Percentiles rank a stretch among this genome's conserved stretches.
Conservation (phyloP, 2,329 filamentous ascomycete species). For the Fusarium illudens region DNA sequence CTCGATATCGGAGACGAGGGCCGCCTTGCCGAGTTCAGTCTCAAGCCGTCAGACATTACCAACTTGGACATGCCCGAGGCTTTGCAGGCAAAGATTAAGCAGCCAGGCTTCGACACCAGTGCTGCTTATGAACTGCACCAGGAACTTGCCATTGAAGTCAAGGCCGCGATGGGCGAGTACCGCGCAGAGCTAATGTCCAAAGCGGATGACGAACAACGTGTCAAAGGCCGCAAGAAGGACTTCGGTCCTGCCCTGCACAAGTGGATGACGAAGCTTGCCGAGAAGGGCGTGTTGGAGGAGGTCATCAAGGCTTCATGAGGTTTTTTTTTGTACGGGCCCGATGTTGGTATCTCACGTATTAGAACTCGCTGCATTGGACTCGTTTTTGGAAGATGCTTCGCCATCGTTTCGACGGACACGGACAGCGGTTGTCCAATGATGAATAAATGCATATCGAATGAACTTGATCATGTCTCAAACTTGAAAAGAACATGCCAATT, state of each 20-base stretch:
- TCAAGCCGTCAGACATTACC: slow-evolving; percentile 40
- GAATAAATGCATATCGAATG: background rate
- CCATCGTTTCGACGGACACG: background rate
- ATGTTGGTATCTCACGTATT: background rate
- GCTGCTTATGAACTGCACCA: slow-evolving; percentile 49
- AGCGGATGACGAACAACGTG: slow-evolving; percentile 60
- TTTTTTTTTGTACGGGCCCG: background rate
- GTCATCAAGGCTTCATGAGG: slow-evolving; percentile 42
- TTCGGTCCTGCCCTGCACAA: slow-evolving; percentile 73
- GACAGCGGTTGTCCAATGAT: background rate
- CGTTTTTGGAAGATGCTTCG: background rate
- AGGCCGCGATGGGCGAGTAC: slow-evolving; percentile 55
- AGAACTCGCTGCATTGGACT: background rate
- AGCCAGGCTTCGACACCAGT: slow-evolving; percentile 12
- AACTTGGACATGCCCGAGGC: slow-evolving; percentile 28
- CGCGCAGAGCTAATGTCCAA: slow-evolving; percentile 57
- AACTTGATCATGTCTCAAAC: background rate
- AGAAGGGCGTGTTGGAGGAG: slow-evolving; percentile 67
- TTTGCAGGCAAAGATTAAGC: slow-evolving; percentile 22
- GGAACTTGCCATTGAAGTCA: slow-evolving; percentile 53
- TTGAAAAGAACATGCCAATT: slow-evolving; percentile 4
- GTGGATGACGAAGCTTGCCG: slow-evolving; percentile 75
- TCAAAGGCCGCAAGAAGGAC: slow-evolving; percentile 68
- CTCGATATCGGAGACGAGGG: slow-evolving; percentile 36
- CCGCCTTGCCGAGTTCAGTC: slow-evolving; percentile 45